Base-by-base conservation (phyloP, 371 early-diverging fungal genomes). In the Apophysomyces trapeziformis region DNA sequence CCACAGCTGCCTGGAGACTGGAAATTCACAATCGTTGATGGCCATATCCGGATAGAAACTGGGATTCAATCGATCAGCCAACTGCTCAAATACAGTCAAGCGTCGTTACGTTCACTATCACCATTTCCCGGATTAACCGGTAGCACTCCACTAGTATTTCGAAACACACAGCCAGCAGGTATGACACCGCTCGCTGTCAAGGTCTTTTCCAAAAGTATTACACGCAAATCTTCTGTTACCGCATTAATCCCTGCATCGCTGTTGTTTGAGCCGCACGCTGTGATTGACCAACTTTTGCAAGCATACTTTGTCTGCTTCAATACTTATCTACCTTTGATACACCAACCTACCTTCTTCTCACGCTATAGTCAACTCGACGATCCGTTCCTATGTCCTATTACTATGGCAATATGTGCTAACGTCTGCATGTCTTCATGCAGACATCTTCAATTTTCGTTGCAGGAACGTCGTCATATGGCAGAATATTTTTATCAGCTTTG, bases 401-500 rank as follows among this genome's bases (percentile, higher is more conserved):
- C 63, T 13, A 43, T 64, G 38, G 68, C 71, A 8, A 38, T 71
- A 7, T 71, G 68, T 12, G 41, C 50, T n/a, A 44, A 37, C 37
- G 39, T 57, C 11, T 11, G 65, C 18, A 16, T 16, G n/a, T 47
- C 26, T 16, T 37, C 63, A 11, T 67, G 68, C 36, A 12, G 35
- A 7, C 61, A 60, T 41, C 5, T 65, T 6, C 38, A 54, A 5
- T 65, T 64, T 21, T 46, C 58, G 5, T 18, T 44, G 14, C 12
- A 43, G 11, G 65, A 68, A 43, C 65, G 56, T 6, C 68, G 71
- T 36, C 38, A 46, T 8, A 26, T 71, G 35, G 64, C 64, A 9
- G 71, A 71, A 13, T 64, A 64, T 36, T 68, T 71, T 43, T 71
- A 68, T 38, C 14, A 57, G 8, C 39, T 38, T 14, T 59, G 61